These are phyloP conservation scores for Chaetomium cochliodes DNA, from an alignment of 495 filamentous ascomycete genomes.

Conservation along the genomic window DNA sequence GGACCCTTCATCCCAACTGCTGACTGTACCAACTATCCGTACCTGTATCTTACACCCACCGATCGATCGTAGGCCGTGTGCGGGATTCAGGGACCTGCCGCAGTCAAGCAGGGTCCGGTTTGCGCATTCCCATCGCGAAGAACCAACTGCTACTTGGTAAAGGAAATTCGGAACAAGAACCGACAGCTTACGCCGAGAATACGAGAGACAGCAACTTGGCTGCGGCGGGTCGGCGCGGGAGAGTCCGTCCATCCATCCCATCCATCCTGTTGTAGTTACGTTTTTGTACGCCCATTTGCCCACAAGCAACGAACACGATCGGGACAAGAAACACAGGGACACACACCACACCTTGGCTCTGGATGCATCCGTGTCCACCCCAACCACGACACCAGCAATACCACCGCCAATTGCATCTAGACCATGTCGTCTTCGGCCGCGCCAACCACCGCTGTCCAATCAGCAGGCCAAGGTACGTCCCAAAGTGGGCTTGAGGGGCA, in stretches of 20 bases:
- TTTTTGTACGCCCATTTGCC: not conserved
- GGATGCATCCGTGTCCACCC: conserved; percentile 20
- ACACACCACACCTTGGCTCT: conserved; percentile 11
- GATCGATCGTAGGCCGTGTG: not conserved
- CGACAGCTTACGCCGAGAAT: conserved; percentile 1
- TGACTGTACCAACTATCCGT: not conserved
- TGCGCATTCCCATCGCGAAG: not conserved
- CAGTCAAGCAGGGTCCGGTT: not conserved
- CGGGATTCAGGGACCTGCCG: not conserved
- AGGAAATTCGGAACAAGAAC: not conserved
- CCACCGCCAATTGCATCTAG: conserved; percentile 23
- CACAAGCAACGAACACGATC: conserved; percentile 8
- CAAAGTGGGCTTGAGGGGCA: conserved; percentile 22
- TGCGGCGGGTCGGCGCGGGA: conserved; percentile 4
- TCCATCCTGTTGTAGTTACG: not conserved
- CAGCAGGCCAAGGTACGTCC: conserved; percentile 30
- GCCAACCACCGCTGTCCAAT: conserved; percentile 29
- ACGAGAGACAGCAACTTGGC: conserved; percentile 2
- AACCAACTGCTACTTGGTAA: not conserved
- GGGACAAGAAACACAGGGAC: not conserved
- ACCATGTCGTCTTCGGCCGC: conserved; percentile 35
- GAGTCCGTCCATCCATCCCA: conserved; percentile 6
- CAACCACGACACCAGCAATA: conserved; percentile 7
- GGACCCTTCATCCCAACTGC: no score
- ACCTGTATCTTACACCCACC: not conserved